These are phyloP conservation scores for Fusarium palustre DNA, from an alignment of 2,329 filamentous ascomycete genomes.

Conservation along the genomic window DNA sequence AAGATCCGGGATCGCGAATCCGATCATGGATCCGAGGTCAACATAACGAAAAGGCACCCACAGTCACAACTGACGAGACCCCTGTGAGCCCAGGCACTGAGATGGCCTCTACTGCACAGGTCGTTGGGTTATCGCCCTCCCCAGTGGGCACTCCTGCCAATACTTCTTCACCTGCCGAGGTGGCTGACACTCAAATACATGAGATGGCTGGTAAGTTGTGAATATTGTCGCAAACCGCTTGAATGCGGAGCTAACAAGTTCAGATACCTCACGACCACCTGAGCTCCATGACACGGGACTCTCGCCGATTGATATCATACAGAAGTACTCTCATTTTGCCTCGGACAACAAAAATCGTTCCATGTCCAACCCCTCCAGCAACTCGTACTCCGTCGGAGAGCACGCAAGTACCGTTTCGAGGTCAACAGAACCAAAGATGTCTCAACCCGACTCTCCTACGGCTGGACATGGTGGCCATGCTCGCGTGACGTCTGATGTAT, in stretches of 20 bases:
- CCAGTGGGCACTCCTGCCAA: slow-evolving; percentile 34
- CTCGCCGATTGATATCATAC: slow-evolving; percentile 55
- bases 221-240: accelerated
- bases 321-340: slow-evolving; percentile 48
- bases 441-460: slow-evolving; percentile 24
- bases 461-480: slow-evolving; percentile 13
- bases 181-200: slow-evolving; percentile 57
- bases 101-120: slow-evolving; percentile 46
- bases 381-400: slow-evolving; percentile 44
- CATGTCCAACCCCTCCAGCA: slow-evolving; percentile 42
- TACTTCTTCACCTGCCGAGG: slow-evolving; percentile 50
- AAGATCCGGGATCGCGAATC: slow-evolving; percentile 62
- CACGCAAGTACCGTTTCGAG: slow-evolving; percentile 48
- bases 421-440: slow-evolving; percentile 38
- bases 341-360: slow-evolving; percentile 26
- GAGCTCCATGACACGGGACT: slow-evolving; percentile 62
- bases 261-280: slow-evolving; percentile 58
- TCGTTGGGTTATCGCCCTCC: slow-evolving; percentile 14
- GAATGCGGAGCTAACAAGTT: slow-evolving; percentile 2
- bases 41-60: slow-evolving; percentile 57
- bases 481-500: slow-evolving; percentile 42
- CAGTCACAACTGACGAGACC: slow-evolving; percentile 59
- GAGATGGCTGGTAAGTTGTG: slow-evolving; percentile 60
- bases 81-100: slow-evolving; percentile 56
- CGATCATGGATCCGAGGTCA: slow-evolving; percentile 65